These are phyloP conservation scores for Populus simonii DNA, from an alignment of 345 rosid genomes.

Conservation along the genomic window DNA sequence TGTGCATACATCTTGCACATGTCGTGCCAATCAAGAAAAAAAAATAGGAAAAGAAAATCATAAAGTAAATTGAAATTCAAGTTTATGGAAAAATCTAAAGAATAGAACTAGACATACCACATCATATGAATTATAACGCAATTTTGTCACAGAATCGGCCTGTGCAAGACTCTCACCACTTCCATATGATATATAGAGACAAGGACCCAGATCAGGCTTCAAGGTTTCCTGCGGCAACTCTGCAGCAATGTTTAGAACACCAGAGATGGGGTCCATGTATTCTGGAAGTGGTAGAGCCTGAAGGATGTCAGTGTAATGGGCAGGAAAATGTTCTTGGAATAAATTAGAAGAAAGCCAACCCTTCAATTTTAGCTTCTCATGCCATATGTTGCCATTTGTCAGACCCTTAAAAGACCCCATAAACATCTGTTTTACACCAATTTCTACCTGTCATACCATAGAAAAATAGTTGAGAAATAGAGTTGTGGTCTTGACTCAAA, in stretches of 20 bases:
- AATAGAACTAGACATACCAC: slow-evolving; percentile 45
- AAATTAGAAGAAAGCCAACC: slow-evolving; percentile 83
- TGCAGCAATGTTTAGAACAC: slow-evolving; percentile 71
- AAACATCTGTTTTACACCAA: slow-evolving; percentile 64
- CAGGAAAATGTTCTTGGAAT: slow-evolving; percentile 78
- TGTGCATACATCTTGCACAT: neutral
- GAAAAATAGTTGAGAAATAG: slow-evolving; percentile 1
- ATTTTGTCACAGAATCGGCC: slow-evolving; percentile 57
- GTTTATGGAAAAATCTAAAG: neutral
- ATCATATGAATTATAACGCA: slow-evolving; percentile 69
- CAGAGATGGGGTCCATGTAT: slow-evolving; percentile 74
- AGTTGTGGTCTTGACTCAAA: neutral
- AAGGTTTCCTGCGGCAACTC: slow-evolving; percentile 46
- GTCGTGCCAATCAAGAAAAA: neutral
- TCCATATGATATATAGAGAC: slow-evolving; percentile 65
- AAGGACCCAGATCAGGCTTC: slow-evolving; percentile 70
- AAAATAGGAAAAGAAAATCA: neutral
- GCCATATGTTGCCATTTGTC: slow-evolving; percentile 51
- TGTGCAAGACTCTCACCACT: slow-evolving; percentile 59
- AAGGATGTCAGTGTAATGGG: slow-evolving; percentile 67
- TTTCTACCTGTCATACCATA: slow-evolving; percentile 66
- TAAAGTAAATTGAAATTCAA: neutral
- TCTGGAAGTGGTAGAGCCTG: slow-evolving; percentile 67
- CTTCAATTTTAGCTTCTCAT: slow-evolving; percentile 76
- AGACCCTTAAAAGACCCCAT: slow-evolving; percentile 71